Evolutionary conservation across 2,329 filamentous ascomycete species (phyloP).

Genomic region (Teratosphaeria gauchensis): DNA sequence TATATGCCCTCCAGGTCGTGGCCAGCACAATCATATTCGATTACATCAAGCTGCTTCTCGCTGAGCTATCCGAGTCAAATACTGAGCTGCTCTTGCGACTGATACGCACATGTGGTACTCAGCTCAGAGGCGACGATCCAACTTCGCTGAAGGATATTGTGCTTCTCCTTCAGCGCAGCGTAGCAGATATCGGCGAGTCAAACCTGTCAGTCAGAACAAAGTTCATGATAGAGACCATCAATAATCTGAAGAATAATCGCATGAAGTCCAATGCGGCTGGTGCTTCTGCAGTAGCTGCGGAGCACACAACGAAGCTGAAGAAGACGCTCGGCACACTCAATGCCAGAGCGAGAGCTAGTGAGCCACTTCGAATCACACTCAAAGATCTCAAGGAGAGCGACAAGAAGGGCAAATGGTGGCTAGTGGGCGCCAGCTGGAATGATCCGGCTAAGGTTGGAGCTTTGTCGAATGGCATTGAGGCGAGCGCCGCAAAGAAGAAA

Average conservation of each 20-base stretch:
- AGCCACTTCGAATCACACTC: conserved; percentile 73
- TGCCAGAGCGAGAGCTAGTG: conserved; percentile 54
- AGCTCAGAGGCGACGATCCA: conserved; percentile 81
- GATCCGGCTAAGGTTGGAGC: conserved; percentile 27
- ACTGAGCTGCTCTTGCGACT: conserved; percentile 81
- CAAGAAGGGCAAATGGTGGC: conserved; percentile 94
- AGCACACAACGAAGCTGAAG: conserved; percentile 81
- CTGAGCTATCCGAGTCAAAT: conserved; percentile 71
- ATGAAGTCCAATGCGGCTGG: conserved; percentile 62
- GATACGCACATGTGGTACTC: conserved; percentile 68
- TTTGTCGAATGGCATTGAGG: not conserved
- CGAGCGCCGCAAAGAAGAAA: conserved; percentile 6
- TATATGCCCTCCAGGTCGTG: conserved; percentile 88
- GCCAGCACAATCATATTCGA: conserved; percentile 80
- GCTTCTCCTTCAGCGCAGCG: conserved; percentile 61
- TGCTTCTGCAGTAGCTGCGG: conserved; percentile 62
- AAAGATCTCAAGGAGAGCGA: conserved; percentile 74
- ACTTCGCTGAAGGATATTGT: conserved; percentile 84
- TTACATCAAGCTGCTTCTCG: conserved; percentile 65
- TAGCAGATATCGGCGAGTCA: conserved; percentile 55
- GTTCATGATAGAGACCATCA: conserved; percentile 96
- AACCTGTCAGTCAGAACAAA: conserved; percentile 79
- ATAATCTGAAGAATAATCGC: conserved; percentile 88
- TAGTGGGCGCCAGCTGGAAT: conserved; percentile 87
- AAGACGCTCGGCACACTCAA: conserved; percentile 70